A percentile compares a stretch with the other conserved stretches of the same genome.
These are phyloP conservation scores for Discostella stelligeroides DNA, from an alignment of 108 stramenopile species.

Conservation along the genomic window DNA sequence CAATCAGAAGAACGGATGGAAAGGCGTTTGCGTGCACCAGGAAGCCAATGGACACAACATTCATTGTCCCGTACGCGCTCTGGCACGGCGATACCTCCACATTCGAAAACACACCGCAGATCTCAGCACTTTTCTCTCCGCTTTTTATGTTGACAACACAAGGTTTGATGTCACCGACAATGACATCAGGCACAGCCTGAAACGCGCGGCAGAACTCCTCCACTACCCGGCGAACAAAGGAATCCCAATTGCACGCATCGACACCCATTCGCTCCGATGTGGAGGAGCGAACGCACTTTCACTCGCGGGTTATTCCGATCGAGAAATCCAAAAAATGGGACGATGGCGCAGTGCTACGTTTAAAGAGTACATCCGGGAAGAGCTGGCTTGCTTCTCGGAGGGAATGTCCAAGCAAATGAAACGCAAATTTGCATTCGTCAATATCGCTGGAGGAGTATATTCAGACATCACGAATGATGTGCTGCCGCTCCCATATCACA, in stretches of 20 bases:
- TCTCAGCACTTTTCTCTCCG: too few species aligned
- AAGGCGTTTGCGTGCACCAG: too few species aligned
- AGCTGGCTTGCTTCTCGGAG: background rate
- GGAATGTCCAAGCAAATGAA: conserved; percentile 2
- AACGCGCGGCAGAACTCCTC: background rate
- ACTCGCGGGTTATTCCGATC: conserved; percentile 1
- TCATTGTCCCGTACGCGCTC: too few species aligned
- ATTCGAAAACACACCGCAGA: too few species aligned
- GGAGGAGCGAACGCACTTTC: conserved; percentile 16
- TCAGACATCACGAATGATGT: background rate
- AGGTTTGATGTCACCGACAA: too few species aligned
- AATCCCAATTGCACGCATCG: background rate
- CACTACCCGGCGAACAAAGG: background rate
- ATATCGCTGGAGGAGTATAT: background rate
- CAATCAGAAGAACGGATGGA: too few species aligned
- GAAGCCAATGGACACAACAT: too few species aligned
- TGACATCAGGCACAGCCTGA: background rate
- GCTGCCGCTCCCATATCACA: background rate
- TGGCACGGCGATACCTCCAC: too few species aligned
- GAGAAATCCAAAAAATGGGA: conserved; percentile 7
- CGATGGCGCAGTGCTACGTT: too few species aligned
- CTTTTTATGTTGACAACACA: too few species aligned
- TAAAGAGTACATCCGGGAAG: conserved; percentile 2
- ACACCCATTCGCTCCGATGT: background rate
- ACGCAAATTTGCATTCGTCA: conserved; percentile 2